Percentiles rank a stretch among this genome's conserved stretches.
Conservation (phyloP, 495 filamentous ascomycete species). For the Hyaloscypha variabilis region DNA sequence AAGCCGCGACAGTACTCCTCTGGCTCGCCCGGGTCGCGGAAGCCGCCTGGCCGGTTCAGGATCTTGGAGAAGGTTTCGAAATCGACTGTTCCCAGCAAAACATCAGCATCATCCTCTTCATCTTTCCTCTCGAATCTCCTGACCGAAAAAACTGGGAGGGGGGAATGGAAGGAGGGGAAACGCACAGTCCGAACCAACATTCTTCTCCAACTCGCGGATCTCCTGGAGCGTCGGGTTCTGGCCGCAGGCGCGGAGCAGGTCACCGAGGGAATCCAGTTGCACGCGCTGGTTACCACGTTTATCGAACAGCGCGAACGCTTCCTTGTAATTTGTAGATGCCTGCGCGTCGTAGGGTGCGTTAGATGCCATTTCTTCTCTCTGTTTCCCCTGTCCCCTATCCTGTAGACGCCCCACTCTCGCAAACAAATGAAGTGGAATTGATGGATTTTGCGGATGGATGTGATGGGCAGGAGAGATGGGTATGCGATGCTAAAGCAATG, state of each 20-base stretch:
- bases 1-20: conserved; percentile 98
- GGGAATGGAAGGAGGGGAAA: conserved; percentile 28
- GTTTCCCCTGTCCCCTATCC: background rate
- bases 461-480: background rate
- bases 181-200: conserved; percentile 87
- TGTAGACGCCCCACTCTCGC: background rate
- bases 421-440: conserved; percentile 6
- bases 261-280: conserved; percentile 80
- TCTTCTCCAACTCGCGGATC: conserved; percentile 86
- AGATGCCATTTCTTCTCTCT: conserved; percentile 39
- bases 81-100: conserved; percentile 65
- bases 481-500: background rate
- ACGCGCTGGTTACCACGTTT: conserved; percentile 95
- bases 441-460: conserved; percentile 1
- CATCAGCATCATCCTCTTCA: background rate
- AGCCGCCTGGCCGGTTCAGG: conserved; percentile 95
- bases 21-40: conserved; percentile 95
- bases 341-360: conserved; percentile 52
- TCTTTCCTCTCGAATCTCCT: background rate
- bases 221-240: conserved; percentile 96
- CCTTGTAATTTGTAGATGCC: conserved; percentile 99
- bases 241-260: conserved; percentile 92
- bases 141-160: background rate
- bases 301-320: conserved; percentile 99
- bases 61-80: conserved; percentile 95